phyloP scores from a whole-genome alignment of 371 early-diverging fungal species.

The Fennellomyces sp. region DNA sequence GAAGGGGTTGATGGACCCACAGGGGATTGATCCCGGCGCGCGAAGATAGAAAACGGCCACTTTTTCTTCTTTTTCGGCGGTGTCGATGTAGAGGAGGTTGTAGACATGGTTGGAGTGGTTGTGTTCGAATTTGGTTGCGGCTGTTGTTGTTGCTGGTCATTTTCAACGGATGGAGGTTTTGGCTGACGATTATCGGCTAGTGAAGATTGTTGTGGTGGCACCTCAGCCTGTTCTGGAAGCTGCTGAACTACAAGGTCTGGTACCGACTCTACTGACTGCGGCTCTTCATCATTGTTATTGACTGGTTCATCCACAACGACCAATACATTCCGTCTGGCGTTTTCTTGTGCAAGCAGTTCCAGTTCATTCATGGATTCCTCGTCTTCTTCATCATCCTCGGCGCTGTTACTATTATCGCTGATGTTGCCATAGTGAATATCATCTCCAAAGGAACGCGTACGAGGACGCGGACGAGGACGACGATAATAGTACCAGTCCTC shows the following conservation, averaged over 20 bases:
- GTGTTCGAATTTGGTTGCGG: neutral
- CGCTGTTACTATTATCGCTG: neutral
- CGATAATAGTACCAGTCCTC: neutral
- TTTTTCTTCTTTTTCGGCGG: constrained; percentile 8
- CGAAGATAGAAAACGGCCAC: neutral
- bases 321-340: constrained; percentile 6
- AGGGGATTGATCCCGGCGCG: neutral
- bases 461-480: neutral
- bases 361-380: constrained; percentile 6
- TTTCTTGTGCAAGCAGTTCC: constrained; percentile 8
- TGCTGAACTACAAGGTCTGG: no score
- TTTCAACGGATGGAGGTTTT: no score
- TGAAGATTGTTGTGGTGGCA: neutral
- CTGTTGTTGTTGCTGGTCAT: neutral
- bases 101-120: constrained; percentile 4
- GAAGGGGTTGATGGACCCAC: neutral
- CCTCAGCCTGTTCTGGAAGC: neutral
- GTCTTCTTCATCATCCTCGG: constrained; percentile 9
- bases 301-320: neutral
- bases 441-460: neutral
- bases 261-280: no score
- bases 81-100: constrained; percentile 3
- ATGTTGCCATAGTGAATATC: neutral
- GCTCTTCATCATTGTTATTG: neutral
- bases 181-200: neutral